These are phyloP conservation scores for Yarrowia osloensis DNA, from an alignment of 805 yeast genomes.

Conservation along the genomic window DNA sequence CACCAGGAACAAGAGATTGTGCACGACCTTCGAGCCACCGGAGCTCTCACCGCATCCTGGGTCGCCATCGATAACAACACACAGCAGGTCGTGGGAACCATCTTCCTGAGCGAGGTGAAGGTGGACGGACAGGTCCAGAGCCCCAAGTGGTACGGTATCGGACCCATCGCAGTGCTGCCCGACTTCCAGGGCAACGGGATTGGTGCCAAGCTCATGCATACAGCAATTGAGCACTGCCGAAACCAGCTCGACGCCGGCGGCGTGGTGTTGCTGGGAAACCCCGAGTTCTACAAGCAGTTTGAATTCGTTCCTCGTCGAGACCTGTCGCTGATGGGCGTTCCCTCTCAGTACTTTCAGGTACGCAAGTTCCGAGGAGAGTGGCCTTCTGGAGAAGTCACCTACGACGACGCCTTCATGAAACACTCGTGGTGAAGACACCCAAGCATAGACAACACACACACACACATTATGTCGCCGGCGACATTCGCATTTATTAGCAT, in stretches of 20 bases:
- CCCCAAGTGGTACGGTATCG: conserved; percentile 26
- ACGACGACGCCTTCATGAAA: conserved; percentile 20
- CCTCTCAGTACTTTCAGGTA: conserved; percentile 23
- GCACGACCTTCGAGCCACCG: conserved; percentile 12
- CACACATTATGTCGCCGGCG: conserved; percentile 20
- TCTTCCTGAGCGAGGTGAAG: conserved; percentile 9
- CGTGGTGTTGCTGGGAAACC: conserved; percentile 22
- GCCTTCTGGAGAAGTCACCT: conserved; percentile 28
- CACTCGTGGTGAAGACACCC: conserved; percentile 9
- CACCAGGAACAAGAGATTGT: conserved; percentile 28
- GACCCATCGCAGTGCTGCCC: conserved; percentile 22
- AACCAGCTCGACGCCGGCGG: conserved; percentile 18
- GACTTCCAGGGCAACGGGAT: conserved; percentile 26
- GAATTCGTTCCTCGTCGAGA: conserved; percentile 23
- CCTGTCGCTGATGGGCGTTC: conserved; percentile 25
- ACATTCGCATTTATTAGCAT: conserved; percentile 15
- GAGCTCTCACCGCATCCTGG: conserved; percentile 9
- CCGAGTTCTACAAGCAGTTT: conserved; percentile 27
- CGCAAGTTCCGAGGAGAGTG: conserved; percentile 27
- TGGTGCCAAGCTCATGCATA: conserved; percentile 24
- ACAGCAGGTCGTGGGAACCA: conserved; percentile 22
- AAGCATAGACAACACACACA: neutral
- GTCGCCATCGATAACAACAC: conserved; percentile 16
- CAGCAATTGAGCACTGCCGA: conserved; percentile 21
- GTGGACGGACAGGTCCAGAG: conserved; percentile 1